Evolutionary conservation across 2,329 filamentous ascomycete species (phyloP).

Genomic region (Myriosclerotinia curreyana): DNA sequence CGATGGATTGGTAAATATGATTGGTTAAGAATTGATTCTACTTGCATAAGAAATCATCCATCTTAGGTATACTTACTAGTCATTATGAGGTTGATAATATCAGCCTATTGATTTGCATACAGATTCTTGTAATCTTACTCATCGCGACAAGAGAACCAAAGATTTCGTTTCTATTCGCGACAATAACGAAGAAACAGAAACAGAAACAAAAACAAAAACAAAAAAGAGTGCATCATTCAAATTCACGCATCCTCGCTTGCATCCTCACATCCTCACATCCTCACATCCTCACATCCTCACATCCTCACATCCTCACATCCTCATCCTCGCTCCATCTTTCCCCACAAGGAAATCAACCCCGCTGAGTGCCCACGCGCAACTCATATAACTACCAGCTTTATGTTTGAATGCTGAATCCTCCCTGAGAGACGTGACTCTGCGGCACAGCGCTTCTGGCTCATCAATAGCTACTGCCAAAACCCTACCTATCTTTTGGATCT

Average conservation of each 20-base stretch:
- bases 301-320: not conserved
- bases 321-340: slow-evolving; percentile 6
- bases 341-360: slow-evolving; percentile 12
- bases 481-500: not conserved
- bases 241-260: not conserved
- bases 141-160: slow-evolving; percentile 3
- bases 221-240: not conserved
- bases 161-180: slow-evolving; percentile 3
- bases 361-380: slow-evolving; percentile 11
- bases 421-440: slow-evolving; percentile 10
- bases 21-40: not conserved
- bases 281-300: not conserved
- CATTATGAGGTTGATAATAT: not conserved
- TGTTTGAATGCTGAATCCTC: not conserved
- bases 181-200: not conserved
- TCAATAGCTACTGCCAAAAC: not conserved
- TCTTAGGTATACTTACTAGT: too few species aligned
- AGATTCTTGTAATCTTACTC: too few species aligned
- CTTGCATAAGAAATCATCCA: not conserved
- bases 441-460: slow-evolving; percentile 19
- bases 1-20: slow-evolving; percentile 1
- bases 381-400: not conserved
- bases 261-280: not conserved
- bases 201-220: not conserved
- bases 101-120: too few species aligned